Percentiles rank a stretch among this genome's conserved stretches.
These are phyloP conservation scores for Suillus cothurnatus DNA, from an alignment of 768 basidiomycete genomes.

Conservation along the genomic window DNA sequence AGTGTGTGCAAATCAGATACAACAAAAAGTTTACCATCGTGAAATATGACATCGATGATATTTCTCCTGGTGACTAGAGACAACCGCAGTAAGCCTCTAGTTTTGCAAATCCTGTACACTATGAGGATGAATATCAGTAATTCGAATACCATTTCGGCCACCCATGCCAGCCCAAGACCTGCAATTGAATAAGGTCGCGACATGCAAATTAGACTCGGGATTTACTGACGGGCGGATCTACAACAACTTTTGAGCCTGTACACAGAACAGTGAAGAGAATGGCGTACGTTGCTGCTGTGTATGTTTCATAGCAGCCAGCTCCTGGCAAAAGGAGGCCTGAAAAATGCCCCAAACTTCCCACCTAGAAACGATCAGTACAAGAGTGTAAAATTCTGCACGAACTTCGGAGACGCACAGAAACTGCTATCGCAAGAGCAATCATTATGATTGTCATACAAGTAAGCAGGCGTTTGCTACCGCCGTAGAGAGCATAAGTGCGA, in stretches of 20 bases:
- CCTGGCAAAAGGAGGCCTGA: slow-evolving; percentile 36
- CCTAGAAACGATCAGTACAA: background rate
- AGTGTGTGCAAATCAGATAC: too few relatives aligned
- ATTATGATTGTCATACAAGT: slow-evolving; percentile 38
- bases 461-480: slow-evolving; percentile 40
- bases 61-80: background rate
- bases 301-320: slow-evolving; percentile 30
- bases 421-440: slow-evolving; percentile 30
- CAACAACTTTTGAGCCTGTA: slow-evolving; percentile 12
- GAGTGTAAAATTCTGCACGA: background rate
- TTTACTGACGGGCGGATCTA: background rate
- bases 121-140: background rate
- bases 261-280: slow-evolving; percentile 39
- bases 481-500: slow-evolving; percentile 54
- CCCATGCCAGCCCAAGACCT: background rate
- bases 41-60: background rate
- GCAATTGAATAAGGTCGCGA: background rate
- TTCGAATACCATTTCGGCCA: background rate
- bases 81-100: background rate
- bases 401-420: slow-evolving; percentile 35
- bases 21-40: too few relatives aligned
- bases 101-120: background rate
- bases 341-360: slow-evolving; percentile 44
- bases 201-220: too few relatives aligned
- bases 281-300: slow-evolving; percentile 7